A percentile compares a stretch with the other conserved stretches of the same genome.
Evolutionary conservation across 768 basidiomycete species (phyloP).

Genomic region (Pleurotus citrinopileatus): DNA sequence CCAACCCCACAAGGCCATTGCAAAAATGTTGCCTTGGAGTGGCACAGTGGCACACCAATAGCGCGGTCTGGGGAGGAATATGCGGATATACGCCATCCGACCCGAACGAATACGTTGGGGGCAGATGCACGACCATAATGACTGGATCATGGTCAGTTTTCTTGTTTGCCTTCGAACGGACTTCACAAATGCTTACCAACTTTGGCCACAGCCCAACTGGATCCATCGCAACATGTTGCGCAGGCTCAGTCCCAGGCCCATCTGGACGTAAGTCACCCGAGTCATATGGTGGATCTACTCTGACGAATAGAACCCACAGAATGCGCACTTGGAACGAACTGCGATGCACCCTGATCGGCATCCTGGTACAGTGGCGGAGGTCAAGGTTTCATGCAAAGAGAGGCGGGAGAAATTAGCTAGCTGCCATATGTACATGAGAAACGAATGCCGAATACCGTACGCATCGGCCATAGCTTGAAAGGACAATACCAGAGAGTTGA

Average conservation of each 20-base stretch:
- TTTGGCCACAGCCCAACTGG: neutral
- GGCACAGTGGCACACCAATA: constrained; percentile 1
- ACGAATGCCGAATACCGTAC: too few species aligned
- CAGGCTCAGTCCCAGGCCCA: constrained; percentile 2
- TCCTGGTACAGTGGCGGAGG: too few species aligned
- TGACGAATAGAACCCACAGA: neutral
- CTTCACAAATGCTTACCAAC: neutral
- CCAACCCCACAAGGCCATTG: neutral
- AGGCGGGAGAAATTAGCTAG: too few species aligned
- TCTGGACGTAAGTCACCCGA: neutral
- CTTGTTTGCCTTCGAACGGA: neutral
- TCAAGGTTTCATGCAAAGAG: too few species aligned
- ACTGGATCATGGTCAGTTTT: constrained; percentile 4
- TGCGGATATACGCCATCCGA: constrained; percentile 3
- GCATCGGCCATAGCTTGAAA: too few species aligned
- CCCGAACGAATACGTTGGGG: constrained; percentile 2
- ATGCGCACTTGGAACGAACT: constrained; percentile 4
- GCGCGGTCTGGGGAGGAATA: constrained; percentile 4
- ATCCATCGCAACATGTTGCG: constrained; percentile 6
- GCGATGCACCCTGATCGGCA: neutral
- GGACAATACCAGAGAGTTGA: too few species aligned
- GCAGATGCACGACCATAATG: neutral
- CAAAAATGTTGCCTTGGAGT: constrained; percentile 1
- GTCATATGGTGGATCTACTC: neutral
- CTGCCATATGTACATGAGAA: too few species aligned